Base-by-base conservation (phyloP, 2,329 filamentous ascomycete genomes). In the Ophiostoma australiae region DNA sequence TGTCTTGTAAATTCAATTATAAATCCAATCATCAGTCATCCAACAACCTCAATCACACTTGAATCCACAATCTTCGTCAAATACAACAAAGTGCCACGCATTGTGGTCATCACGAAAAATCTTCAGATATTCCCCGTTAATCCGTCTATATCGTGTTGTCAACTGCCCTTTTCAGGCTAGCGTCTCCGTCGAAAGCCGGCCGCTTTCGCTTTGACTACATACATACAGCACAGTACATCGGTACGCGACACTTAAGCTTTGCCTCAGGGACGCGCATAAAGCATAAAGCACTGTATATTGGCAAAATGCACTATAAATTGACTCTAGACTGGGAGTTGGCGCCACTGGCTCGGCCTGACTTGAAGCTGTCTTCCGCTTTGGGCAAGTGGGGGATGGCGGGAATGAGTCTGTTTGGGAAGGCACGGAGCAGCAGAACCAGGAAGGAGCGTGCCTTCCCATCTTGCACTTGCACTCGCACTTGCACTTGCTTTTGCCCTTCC, bases 341-440 rank as follows among this genome's bases (percentile, higher is more conserved):
- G 27, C 27, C 27, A 31, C 27, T 31, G 27, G 27, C 58, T 65
- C 63, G 35, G 58, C 67, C 67, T 71, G 66, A 63, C 63, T 70
- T 52, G 70, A 70, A 69, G 67, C 66, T 67, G 67, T 63, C 55
- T 44, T 65, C 70, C 67, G 70, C 33, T 69, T 71, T 67, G 41
- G 68, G 70, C 70, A 71, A 71, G 70, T 71, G 70, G 70, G 70
- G 58, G 68, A 27, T 58, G 52, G 66, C 37, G 66, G 66, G 66
- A 44, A 13, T 48, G 23, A 31, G 65, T 67, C 66, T 44, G n/a
- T 67, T 67, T 67, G 66, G 67, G 67, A 68, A 68, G 41, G 67
- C 67, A 55, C 37, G 33, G 10, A 44, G n/a, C 52, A 7, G 20
- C 44, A 52, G n/a, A 13, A n/a, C n/a, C 15, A 58, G 52, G 52